Evolutionary conservation across 768 basidiomycete genomes (phyloP).

Genomic region (Lactarius akahatsu): DNA sequence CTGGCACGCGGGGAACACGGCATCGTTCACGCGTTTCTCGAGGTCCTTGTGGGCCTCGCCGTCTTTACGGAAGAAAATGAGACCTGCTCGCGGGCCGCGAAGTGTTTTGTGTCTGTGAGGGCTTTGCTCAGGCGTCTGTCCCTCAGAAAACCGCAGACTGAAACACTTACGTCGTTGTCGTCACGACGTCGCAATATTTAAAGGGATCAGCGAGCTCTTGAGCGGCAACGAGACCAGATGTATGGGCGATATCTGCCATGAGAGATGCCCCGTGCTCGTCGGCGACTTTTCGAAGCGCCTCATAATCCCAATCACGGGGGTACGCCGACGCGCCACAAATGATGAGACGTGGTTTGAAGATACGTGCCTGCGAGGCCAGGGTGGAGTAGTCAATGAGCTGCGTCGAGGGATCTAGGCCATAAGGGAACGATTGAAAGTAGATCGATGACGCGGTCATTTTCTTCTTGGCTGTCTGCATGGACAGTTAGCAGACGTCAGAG

Average conservation of each 20-base stretch:
- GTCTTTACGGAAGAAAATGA: slow-evolving; percentile 98
- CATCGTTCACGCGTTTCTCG: slow-evolving; percentile 96
- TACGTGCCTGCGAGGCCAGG: slow-evolving; percentile 80
- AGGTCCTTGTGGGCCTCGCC: slow-evolving; percentile 77
- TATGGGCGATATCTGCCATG: slow-evolving; percentile 98
- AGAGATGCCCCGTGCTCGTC: slow-evolving; percentile 89
- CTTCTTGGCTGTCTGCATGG: slow-evolving; percentile 86
- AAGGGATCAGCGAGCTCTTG: slow-evolving; percentile 90
- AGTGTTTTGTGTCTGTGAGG: slow-evolving; percentile 88
- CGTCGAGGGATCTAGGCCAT: slow-evolving; percentile 75
- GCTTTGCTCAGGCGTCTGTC: background rate
- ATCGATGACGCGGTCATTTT: slow-evolving; percentile 99
- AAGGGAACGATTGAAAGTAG: slow-evolving; percentile 99
- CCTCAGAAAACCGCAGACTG: background rate
- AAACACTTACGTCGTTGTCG: slow-evolving; percentile 82
- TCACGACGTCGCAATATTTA: slow-evolving; percentile 95
- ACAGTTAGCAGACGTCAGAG: slow-evolving; percentile 8
- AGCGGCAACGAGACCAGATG: slow-evolving; percentile 91
- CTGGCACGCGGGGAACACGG: slow-evolving; percentile 99
- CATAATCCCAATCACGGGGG: slow-evolving; percentile 98
- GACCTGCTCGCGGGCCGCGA: slow-evolving; percentile 94
- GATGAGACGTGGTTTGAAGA: slow-evolving; percentile 93
- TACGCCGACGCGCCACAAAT: slow-evolving; percentile 99
- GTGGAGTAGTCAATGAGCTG: slow-evolving; percentile 87
- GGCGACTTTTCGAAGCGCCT: slow-evolving; percentile 71